These are phyloP conservation scores for Fraxinus greggii DNA, from an alignment of 305 asterid genomes.

Conservation along the genomic window DNA sequence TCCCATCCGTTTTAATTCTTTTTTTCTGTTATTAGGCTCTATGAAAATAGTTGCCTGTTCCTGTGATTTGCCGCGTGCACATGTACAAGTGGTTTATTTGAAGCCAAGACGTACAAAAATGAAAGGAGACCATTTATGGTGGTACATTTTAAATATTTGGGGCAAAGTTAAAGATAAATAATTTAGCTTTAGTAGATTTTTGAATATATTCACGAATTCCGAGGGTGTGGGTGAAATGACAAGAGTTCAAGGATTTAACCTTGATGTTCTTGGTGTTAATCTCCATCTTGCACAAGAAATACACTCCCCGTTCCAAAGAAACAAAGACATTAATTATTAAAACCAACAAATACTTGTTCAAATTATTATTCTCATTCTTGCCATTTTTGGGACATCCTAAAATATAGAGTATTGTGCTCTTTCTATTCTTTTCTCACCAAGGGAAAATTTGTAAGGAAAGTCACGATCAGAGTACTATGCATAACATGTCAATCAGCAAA, in stretches of 20 bases:
- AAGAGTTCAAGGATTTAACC: background rate
- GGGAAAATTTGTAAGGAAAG: background rate
- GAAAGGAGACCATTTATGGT: constrained; percentile 9
- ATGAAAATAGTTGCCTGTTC: constrained; percentile 17
- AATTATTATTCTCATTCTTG: background rate
- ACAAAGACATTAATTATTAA: background rate
- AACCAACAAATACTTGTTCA: background rate
- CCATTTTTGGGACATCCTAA: background rate
- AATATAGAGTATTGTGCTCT: background rate
- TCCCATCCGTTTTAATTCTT: background rate
- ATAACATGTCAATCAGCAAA: background rate
- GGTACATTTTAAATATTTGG: constrained; percentile 9
- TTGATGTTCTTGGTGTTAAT: background rate
- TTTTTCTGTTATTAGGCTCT: constrained; percentile 3
- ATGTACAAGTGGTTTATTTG: constrained; percentile 2
- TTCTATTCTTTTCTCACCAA: constrained; percentile 3
- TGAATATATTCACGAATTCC: background rate
- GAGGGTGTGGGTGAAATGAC: background rate
- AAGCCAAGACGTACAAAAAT: background rate
- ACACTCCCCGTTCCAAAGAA: background rate
- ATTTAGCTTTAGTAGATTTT: background rate
- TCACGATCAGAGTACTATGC: background rate
- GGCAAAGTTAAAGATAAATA: constrained; percentile 8
- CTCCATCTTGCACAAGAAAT: background rate
- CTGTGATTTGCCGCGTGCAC: constrained; percentile 9